These are phyloP conservation scores for Nissolia schottii DNA, from an alignment of 306 rosid species.

Conservation along the genomic window DNA sequence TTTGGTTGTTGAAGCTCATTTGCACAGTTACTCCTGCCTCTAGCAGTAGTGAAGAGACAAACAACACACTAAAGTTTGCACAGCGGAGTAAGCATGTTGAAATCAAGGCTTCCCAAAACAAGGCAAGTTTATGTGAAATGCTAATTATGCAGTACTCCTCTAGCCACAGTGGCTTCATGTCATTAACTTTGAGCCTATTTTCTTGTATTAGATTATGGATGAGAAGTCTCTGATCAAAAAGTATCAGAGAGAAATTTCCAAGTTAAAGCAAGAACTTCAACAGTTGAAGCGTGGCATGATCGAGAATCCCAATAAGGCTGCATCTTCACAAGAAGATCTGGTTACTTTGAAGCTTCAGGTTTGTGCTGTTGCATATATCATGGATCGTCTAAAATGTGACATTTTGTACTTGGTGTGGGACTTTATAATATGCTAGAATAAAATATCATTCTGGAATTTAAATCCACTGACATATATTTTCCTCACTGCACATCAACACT, in stretches of 20 bases:
- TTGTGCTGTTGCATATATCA: constrained; percentile 17
- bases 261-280: constrained; percentile 76
- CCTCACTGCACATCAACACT: background rate
- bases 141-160: background rate
- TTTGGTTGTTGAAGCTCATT: constrained; percentile 55
- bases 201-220: constrained; percentile 67
- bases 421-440: background rate
- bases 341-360: constrained; percentile 50
- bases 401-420: background rate
- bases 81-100: constrained; percentile 87
- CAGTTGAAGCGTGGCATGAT: constrained; percentile 70
- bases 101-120: constrained; percentile 81
- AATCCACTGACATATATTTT: background rate
- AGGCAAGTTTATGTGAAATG: constrained; percentile 36
- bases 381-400: background rate
- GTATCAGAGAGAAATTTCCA: constrained; percentile 79
- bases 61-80: constrained; percentile 84
- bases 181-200: background rate
- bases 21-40: constrained; percentile 94
- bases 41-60: constrained; percentile 90
- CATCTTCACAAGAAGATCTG: constrained; percentile 52
- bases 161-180: background rate
- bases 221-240: constrained; percentile 89
- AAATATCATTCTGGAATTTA: background rate
- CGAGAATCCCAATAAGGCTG: constrained; percentile 48